Conservation (phyloP, 164 flowering plant genomes). For the Stephania japonica region DNA sequence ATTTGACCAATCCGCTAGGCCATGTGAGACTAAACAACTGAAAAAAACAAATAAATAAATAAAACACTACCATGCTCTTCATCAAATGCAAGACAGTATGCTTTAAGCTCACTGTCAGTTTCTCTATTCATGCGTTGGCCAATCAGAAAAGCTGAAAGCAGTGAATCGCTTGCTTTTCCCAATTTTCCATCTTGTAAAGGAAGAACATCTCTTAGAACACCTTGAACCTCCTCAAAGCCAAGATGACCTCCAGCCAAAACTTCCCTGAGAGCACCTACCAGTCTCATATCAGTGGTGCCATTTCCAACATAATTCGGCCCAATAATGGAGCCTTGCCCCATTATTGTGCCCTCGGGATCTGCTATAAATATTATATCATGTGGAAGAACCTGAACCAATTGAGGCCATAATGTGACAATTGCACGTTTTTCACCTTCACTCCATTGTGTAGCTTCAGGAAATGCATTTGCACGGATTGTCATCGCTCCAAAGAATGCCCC, state of each 20-base stretch:
- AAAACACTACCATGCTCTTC: constrained; percentile 67
- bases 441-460: constrained; percentile 96
- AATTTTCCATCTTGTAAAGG: constrained; percentile 43
- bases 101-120: constrained; percentile 93
- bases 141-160: constrained; percentile 88
- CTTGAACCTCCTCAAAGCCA: constrained; percentile 95
- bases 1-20: neutral
- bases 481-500: constrained; percentile 96
- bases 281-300: constrained; percentile 71
- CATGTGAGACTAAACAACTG: neutral
- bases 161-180: constrained; percentile 53
- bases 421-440: constrained; percentile 94
- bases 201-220: constrained; percentile 82
- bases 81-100: constrained; percentile 97
- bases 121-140: constrained; percentile 98
- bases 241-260: constrained; percentile 97
- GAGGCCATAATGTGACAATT: constrained; percentile 83
- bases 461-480: constrained; percentile 91
- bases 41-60: no score
- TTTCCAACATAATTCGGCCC: constrained; percentile 77
- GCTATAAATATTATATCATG: constrained; percentile 81
- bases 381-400: constrained; percentile 59
- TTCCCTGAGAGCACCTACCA: constrained; percentile 95
- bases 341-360: constrained; percentile 93
- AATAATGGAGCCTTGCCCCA: constrained; percentile 65